A percentile compares a stretch with the other conserved stretches of the same genome.
Evolutionary conservation across 768 basidiomycete genomes (phyloP).

Genomic region (Leccinum obscurum): DNA sequence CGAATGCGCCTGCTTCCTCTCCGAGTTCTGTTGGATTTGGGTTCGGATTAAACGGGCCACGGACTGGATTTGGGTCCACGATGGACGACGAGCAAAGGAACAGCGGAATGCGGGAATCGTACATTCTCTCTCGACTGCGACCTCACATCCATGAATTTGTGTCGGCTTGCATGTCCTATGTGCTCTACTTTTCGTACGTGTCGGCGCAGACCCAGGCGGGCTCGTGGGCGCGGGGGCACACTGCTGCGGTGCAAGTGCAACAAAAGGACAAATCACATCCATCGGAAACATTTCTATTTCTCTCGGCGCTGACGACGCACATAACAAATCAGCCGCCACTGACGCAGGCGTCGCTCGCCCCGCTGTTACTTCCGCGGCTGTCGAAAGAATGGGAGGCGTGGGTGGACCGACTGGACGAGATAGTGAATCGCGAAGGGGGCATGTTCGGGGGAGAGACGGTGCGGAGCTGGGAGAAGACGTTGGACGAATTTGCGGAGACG

Average conservation of each 20-base stretch:
- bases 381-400: slow-evolving; percentile 77
- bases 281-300: slow-evolving; percentile 70
- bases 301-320: slow-evolving; percentile 67
- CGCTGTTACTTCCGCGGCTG: slow-evolving; percentile 62
- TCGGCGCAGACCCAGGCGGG: slow-evolving; percentile 28
- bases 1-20: slow-evolving; percentile 43
- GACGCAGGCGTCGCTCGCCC: slow-evolving; percentile 56
- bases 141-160: slow-evolving; percentile 78
- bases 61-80: slow-evolving; percentile 34
- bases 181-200: slow-evolving; percentile 79
- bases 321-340: slow-evolving; percentile 68
- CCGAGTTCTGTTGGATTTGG: slow-evolving; percentile 35
- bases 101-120: slow-evolving; percentile 72
- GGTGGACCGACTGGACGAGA: slow-evolving; percentile 66
- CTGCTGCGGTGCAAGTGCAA: slow-evolving; percentile 46
- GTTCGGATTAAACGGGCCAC: slow-evolving; percentile 24
- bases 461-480: slow-evolving; percentile 61
- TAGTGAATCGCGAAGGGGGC: slow-evolving; percentile 69
- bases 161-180: slow-evolving; percentile 74
- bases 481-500: slow-evolving; percentile 65
- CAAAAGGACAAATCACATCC: slow-evolving; percentile 71
- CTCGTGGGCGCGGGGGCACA: slow-evolving; percentile 39
- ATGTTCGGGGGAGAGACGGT: slow-evolving; percentile 81
- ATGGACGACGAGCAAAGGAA: slow-evolving; percentile 30
- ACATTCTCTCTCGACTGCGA: slow-evolving; percentile 71